Percentiles rank a stretch among this genome's conserved stretches.
Evolutionary conservation across 2,329 filamentous ascomycete genomes (phyloP).

Genomic region (Trichophyton mentagrophytes): DNA sequence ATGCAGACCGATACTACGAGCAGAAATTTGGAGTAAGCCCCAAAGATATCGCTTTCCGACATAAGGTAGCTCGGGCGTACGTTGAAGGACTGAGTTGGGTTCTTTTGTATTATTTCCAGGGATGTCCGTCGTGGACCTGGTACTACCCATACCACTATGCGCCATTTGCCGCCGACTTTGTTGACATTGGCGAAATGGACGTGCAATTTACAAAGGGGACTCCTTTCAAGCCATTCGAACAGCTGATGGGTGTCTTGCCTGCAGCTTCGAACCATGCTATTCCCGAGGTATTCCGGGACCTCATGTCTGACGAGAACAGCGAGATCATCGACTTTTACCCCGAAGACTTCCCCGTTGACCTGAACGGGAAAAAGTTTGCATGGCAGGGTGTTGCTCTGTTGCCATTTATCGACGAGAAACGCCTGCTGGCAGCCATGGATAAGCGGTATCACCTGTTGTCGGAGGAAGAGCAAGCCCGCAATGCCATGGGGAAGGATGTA

Average conservation of each 20-base stretch:
- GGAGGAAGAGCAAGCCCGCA: constrained; percentile 63
- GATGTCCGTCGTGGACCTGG: constrained; percentile 97
- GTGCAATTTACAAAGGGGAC: constrained; percentile 72
- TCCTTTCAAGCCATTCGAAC: constrained; percentile 85
- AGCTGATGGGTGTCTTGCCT: constrained; percentile 94
- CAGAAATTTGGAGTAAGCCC: constrained; percentile 85
- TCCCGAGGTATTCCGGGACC: constrained; percentile 70
- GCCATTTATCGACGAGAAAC: constrained; percentile 89
- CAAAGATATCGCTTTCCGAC: constrained; percentile 70
- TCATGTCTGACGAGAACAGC: constrained; percentile 81
- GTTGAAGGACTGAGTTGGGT: constrained; percentile 94
- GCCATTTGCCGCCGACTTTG: constrained; percentile 91
- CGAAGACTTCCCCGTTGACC: constrained; percentile 78
- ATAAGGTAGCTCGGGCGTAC: constrained; percentile 80
- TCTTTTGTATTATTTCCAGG: constrained; percentile 91
- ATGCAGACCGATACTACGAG: constrained; percentile 90
- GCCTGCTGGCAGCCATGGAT: constrained; percentile 68
- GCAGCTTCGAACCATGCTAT: constrained; percentile 86
- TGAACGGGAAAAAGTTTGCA: constrained; percentile 96
- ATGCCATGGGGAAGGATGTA: constrained; percentile 66
- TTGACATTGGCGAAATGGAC: constrained; percentile 64
- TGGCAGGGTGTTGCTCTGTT: constrained; percentile 93
- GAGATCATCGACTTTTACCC: constrained; percentile 97
- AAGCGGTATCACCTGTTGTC: constrained; percentile 70
- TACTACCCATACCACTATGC: constrained; percentile 98